Base-by-base conservation (phyloP, 225 moss, liverwort and hornwort genomes). In the Physcomitrellopsis africana region DNA sequence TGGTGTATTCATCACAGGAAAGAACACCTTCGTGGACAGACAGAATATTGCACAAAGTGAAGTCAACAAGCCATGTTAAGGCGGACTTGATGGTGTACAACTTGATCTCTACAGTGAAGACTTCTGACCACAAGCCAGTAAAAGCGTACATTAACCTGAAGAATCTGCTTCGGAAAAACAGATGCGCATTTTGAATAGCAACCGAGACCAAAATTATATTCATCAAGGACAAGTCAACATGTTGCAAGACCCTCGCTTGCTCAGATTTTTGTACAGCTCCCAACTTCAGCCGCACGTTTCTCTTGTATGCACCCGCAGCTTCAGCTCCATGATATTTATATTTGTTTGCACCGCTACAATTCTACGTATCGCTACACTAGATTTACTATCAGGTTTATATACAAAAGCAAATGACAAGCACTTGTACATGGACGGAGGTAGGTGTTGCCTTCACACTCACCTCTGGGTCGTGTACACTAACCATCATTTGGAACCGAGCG, bases 41-140 rank as follows among this genome's bases (percentile, higher is more conserved):
- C 67, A 80, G 90, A 76, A 93, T 93, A 58, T 58, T 93, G 11
- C 86, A 90, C 75, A 93, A 84, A 83, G 82, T 86, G 41, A 81
- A 79, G 51, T 55, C 84, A 32, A 56, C 70, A 48, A 77, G 81
- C 42, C 75, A 65, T 65, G 52, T 87, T 54, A 81, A 81, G 26
- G 82, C 85, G 49, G 77, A 85, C 20, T 73, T 95, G 84, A 78
- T 24, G 69, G 43, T 73, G 10, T 95, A 92, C 77, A 80, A 78
- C 49, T 86, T 79, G 54, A 92, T 92, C 48, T 73, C 80, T 69
- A 79, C 72, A 0, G 27, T 92, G 37, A 91, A 82, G 73, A 91
- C 77, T 16, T 95, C 92, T 9, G 92, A 95, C 59, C 94, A 92
- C 63, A 89, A 87, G 64, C 92, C 91, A 37, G 91, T 93, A 77